A percentile compares a stretch with the other conserved stretches of the same genome.
Evolutionary conservation across 108 stramenopile genomes (phyloP).

Genomic region (Cyclotella baltica): DNA sequence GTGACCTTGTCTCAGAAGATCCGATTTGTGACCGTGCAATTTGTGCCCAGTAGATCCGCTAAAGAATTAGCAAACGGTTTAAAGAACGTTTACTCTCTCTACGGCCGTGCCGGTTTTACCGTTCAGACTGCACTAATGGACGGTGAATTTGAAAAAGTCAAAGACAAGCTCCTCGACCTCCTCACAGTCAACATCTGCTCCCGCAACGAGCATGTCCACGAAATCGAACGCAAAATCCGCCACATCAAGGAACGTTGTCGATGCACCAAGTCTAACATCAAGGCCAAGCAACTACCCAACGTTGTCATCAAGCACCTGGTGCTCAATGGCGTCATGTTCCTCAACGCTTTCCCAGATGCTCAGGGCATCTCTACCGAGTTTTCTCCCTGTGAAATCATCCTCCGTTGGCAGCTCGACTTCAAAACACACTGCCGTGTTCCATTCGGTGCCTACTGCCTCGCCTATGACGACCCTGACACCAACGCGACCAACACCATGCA

Average conservation of each 20-base stretch:
- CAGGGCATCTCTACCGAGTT: constrained; percentile 19
- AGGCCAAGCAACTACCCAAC: constrained; percentile 11
- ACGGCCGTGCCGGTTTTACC: constrained; percentile 49
- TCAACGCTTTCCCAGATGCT: constrained; percentile 30
- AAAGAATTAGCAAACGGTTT: constrained; percentile 10
- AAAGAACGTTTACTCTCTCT: constrained; percentile 26
- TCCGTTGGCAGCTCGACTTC: constrained; percentile 9
- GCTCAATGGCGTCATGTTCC: constrained; percentile 1
- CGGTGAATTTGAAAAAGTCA: constrained; percentile 23
- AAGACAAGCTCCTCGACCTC: background rate
- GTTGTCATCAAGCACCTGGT: background rate
- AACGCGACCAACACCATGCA: constrained; percentile 15
- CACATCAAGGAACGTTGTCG: background rate
- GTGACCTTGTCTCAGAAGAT: constrained; percentile 2
- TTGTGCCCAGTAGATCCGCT: constrained; percentile 11
- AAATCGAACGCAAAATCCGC: constrained; percentile 21
- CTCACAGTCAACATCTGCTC: constrained; percentile 6
- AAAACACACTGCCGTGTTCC: background rate
- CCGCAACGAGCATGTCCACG: constrained; percentile 11
- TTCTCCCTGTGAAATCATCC: constrained; percentile 18
- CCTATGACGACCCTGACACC: constrained; percentile 3
- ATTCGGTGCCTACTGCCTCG: constrained; percentile 4
- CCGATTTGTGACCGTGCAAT: constrained; percentile 19
- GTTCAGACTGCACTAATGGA: constrained; percentile 17
- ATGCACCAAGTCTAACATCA: background rate